Evolutionary conservation across 495 filamentous ascomycete genomes (phyloP).

Genomic region (Hyphodiscus hymeniophilus): DNA sequence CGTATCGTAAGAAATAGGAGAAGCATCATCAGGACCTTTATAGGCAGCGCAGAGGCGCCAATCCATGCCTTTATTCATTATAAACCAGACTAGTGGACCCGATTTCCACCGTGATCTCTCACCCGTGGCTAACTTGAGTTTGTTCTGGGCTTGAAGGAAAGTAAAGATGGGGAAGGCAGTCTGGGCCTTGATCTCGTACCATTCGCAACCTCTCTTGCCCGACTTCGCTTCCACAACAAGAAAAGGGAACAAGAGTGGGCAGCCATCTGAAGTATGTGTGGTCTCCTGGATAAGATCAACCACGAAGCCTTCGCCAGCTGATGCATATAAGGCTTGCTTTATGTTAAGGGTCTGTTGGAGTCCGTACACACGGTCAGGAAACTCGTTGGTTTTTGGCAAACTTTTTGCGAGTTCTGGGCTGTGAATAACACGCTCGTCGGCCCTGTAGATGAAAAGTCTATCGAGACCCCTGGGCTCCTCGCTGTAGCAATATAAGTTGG

Average conservation of each 20-base stretch:
- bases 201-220: slow-evolving; percentile 2
- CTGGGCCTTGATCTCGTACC: slow-evolving; percentile 7
- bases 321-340: slow-evolving; percentile 4
- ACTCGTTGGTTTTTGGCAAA: too few species aligned
- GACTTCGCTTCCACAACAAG: slow-evolving; percentile 9
- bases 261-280: slow-evolving; percentile 10
- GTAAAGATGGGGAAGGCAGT: slow-evolving; percentile 9
- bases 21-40: too few species aligned
- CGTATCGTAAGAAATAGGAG: too few species aligned
- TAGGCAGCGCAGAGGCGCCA: too few species aligned
- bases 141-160: slow-evolving; percentile 5
- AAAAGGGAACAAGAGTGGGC: slow-evolving; percentile 11
- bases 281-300: slow-evolving; percentile 7
- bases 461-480: slow-evolving; percentile 11
- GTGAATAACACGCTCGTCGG: too few species aligned
- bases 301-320: slow-evolving; percentile 1
- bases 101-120: neutral
- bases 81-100: slow-evolving; percentile 9
- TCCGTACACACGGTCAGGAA: slow-evolving; percentile 16
- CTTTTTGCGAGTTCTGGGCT: slow-evolving; percentile 11
- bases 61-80: slow-evolving; percentile 12
- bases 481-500: slow-evolving; percentile 3
- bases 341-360: slow-evolving; percentile 15
- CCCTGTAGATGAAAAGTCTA: too few species aligned
- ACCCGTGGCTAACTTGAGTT: slow-evolving; percentile 2